Base-by-base conservation (phyloP, 306 rosid genomes). In the Corylus avellana region DNA sequence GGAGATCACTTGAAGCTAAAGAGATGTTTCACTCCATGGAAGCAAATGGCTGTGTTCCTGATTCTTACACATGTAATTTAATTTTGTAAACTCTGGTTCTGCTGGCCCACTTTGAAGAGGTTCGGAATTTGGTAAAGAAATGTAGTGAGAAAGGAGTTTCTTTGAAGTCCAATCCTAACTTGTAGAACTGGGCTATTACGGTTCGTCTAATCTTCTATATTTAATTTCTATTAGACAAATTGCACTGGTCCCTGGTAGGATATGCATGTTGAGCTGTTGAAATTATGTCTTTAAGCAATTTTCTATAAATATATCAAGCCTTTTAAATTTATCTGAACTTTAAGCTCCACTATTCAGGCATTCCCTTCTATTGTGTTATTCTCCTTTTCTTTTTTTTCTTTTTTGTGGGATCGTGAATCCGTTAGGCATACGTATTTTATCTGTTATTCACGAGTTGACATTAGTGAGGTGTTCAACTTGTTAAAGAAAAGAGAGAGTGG, bases 21-120 rank as follows among this genome's bases (percentile, higher is more conserved):
- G 91, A 92, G 81, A 79, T 89, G 27, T 85, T 92, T 85, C 80
- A 84, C 76, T 87, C 90, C 1, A 87, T 92, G 97, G 92, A 86
- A 76, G 85, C 47, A 79, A 87, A 83, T 71, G 90, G 91, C 51
- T 88, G 87, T 78, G 39, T 84, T 82, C 93, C 92, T 53, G 91
- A 94, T 83, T 82, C 90, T 69, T 86, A 75, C 81, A 62, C 80
- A 72, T 89, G 91, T 81, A 84, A 85, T 80, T 73, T 89, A 47
- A 77, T 92, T 80, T 61, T 85, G 75, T 85, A 88, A 74, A 51
- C 84, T 70, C 74, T 86, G 80, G 72, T 86, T 82, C 85, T 49
- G 70, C 81, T 75, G 73, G 78, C 68, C 35, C 76, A 72, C 64
- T 8, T 80, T 53, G 86, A 84, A 29, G 92, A 88, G 81, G 97